A percentile compares a stretch with the other conserved stretches of the same genome.
Evolutionary conservation across 805 yeast genomes (phyloP).

Genomic region (Cyberlindnera xishuangbannaensis): DNA sequence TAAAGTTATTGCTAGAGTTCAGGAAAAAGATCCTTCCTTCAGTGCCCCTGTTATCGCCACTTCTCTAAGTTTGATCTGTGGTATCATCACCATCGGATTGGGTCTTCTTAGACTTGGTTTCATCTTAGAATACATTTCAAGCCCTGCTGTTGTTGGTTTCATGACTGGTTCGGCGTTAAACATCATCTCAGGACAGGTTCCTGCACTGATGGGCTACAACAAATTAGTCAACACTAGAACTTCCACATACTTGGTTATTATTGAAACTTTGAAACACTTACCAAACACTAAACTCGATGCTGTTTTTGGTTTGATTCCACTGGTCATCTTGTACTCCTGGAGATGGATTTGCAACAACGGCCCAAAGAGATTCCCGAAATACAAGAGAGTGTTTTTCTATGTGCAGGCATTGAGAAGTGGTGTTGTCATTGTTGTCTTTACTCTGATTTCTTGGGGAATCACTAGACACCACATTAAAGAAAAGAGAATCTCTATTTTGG

Average conservation of each 20-base stretch:
- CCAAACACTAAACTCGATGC: constrained; percentile 71
- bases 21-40: constrained; percentile 40
- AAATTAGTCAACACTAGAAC: constrained; percentile 64
- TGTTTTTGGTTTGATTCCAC: constrained; percentile 78
- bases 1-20: constrained; percentile 65
- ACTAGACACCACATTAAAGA: constrained; percentile 44
- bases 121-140: constrained; percentile 79
- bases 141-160: constrained; percentile 91
- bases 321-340: constrained; percentile 68
- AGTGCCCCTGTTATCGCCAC: constrained; percentile 76
- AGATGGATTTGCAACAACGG: constrained; percentile 56
- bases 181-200: constrained; percentile 81
- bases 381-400: constrained; percentile 55
- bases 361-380: constrained; percentile 58
- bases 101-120: constrained; percentile 85
- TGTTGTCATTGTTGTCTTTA: constrained; percentile 71
- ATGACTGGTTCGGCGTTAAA: constrained; percentile 92
- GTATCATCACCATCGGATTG: constrained; percentile 75
- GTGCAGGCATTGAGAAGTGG: constrained; percentile 75
- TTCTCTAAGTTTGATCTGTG: constrained; percentile 72
- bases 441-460: constrained; percentile 76
- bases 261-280: constrained; percentile 66
- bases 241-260: constrained; percentile 63
- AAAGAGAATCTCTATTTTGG: constrained; percentile 51
- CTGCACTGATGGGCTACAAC: constrained; percentile 74